Evolutionary conservation across 2,329 filamentous ascomycete genomes (phyloP), one percentile per base, ranked within the genome.

Genomic region (Dactylellina cionopaga): DNA sequence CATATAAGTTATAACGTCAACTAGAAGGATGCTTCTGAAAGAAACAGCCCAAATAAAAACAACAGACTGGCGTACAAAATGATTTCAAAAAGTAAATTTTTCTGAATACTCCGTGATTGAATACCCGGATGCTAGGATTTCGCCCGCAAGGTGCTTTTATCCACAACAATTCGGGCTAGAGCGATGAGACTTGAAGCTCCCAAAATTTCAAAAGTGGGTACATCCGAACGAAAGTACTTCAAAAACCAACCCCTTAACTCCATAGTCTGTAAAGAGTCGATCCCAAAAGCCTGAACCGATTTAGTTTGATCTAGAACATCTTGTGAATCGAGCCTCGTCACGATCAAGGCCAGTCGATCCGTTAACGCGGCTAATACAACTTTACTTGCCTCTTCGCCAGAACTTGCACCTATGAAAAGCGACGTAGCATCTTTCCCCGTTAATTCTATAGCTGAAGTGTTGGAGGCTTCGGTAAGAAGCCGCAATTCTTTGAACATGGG

Each of bases 191-290:
- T 68, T n/a, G 63, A 1, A 3, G 63, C 44, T 1, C 63, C 54
- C 9, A 54, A 10, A 39, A 68, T 60, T 19, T 60, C 46, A 54
- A 68, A 68, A 3, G 54, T 44, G 15, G 63, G 54, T 5, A 68
- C 33, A 24, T 68, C 63, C 2, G 63, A 60, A 11, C 25, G 24
- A 9, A 68, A 68, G n/a, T 17, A 54, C 7, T 60, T 68, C 15
- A 68, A 54, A 25, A 68, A 60, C 63, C 63, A 60, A 24, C 54
- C 54, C 4, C 44, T 15, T n/a, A 60, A 17, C 29, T 68, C 63
- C 54, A 60, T 68, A 3, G 63, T 68, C 29, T 68, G 63, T 3
- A 68, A 13, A 5, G 63, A 60, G 39, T 68, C 54, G 11, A 68
- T 35, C 1, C 63, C 63, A 13, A 60, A 68, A 3, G 44, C 54